Evolutionary conservation across 345 rosid species (phyloP).

Genomic region (Eucalyptus urophylla): DNA sequence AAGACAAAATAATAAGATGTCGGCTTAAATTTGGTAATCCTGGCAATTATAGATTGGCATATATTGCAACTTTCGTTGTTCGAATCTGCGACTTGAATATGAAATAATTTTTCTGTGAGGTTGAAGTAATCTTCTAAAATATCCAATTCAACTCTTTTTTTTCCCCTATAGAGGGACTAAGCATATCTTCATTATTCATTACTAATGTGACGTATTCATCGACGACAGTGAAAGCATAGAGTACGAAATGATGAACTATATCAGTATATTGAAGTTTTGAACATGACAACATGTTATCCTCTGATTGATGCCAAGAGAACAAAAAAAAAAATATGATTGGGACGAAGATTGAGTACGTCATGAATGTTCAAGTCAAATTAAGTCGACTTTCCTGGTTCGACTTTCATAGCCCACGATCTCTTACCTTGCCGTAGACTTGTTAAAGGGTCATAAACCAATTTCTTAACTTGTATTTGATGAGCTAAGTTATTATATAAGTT

Average conservation of each 20-base stretch:
- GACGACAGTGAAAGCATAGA: neutral
- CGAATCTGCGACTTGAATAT: neutral
- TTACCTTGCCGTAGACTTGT: neutral
- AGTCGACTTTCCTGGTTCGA: neutral
- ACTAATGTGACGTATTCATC: neutral
- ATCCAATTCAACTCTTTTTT: neutral
- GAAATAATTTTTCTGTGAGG: neutral
- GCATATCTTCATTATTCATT: neutral
- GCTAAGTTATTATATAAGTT: neutral
- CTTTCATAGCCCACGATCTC: neutral
- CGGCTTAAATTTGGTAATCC: neutral
- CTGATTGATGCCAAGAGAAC: neutral
- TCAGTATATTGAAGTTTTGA: neutral
- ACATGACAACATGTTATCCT: neutral
- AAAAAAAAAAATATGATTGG: rapidly evolving
- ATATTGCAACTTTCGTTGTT: neutral
- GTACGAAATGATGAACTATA: neutral
- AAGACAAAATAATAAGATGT: neutral
- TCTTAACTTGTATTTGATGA: neutral
- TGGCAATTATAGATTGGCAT: neutral
- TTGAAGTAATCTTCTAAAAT: neutral
- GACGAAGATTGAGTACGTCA: neutral
- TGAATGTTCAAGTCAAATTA: neutral
- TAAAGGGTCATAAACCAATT: neutral
- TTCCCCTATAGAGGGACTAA: neutral